Base-by-base conservation (phyloP, 2,329 filamentous ascomycete species). In the Fusarium globosum region DNA sequence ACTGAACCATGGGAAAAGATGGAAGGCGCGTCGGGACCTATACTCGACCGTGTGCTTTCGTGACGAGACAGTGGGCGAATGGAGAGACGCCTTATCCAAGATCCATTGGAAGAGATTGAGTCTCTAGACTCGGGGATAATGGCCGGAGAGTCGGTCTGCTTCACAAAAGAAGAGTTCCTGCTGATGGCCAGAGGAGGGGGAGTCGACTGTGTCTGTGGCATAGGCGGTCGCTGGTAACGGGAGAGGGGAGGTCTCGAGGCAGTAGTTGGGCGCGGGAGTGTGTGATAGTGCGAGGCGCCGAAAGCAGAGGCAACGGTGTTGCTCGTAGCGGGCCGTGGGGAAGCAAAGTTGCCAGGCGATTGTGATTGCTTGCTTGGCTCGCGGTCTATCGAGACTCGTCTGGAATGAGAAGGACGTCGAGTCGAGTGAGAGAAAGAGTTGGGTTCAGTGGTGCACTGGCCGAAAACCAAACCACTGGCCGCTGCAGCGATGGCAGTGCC, bases 41-140 rank as follows among this genome's bases (percentile, higher is more conserved):
- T 84, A 77, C 90, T 93, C 39, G 92, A 92, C 69, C 90, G 86
- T 35, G 86, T 81, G 77, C 90, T 93, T 71, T 88, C 90, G 81
- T 89, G 88, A 73, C 91, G 90, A 33, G 90, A 92, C 30, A 86
- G 79, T 26, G 91, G 91, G 30, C 92, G 88, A 49, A 89, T 85
- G 30, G 93, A 94, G 43, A 95, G 83, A 56, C 92, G 89, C 75
- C 90, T 89, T 72, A 94, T 90, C 93, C 93, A 95, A 35, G 92
- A 94, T 61, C 89, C 86, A 78, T 85, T 88, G 39, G 89, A 91
- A 21, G 90, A 91, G 39, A 87, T 76, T 7, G 90, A 92, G 76
- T 90, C 88, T 72, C 89, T 84, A 43, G 82, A 79, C 72, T 90
- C 88, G 18, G 81, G 81, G 28, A 81, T 80, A 26, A 81, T 78